These are phyloP conservation scores for Haematococcus lacustris DNA, from an alignment of 139 green algal species.

Conservation along the genomic window DNA sequence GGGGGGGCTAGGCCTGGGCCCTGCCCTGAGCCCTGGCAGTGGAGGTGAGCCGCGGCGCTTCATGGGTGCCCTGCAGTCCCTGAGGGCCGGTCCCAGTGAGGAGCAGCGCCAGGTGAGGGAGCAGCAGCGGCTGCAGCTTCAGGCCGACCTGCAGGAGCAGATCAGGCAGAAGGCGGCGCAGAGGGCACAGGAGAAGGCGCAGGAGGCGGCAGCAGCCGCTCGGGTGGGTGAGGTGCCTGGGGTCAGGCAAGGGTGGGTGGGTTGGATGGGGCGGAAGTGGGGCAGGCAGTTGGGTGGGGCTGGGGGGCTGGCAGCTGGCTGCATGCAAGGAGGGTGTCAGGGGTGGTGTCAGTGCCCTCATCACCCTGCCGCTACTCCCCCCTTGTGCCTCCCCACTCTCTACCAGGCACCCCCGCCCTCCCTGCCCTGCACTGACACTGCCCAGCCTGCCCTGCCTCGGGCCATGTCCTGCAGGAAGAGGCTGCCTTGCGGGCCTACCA, in stretches of 20 bases:
- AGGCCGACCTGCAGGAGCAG: slow-evolving; percentile 32
- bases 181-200: slow-evolving; percentile 9
- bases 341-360: background rate
- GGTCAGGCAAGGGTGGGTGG: background rate
- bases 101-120: slow-evolving; percentile 23
- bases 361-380: background rate
- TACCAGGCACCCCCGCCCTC: no score
- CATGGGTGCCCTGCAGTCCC: slow-evolving; percentile 28
- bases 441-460: no score
- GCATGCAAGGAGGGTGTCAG: background rate
- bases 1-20: no score
- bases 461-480: slow-evolving; percentile 17
- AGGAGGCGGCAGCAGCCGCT: slow-evolving; percentile 5
- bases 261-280: background rate
- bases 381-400: background rate
- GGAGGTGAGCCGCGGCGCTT: slow-evolving; percentile 6
- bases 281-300: background rate
- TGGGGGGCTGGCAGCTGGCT: background rate
- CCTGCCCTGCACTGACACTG: no score
- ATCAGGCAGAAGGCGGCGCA: slow-evolving; percentile 20
- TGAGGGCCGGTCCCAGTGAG: slow-evolving; percentile 26
- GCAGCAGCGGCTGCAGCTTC: slow-evolving; percentile 15
- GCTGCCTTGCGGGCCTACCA: slow-evolving; percentile 8
- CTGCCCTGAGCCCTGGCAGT: background rate
- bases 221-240: background rate